A percentile compares a stretch with the other conserved stretches of the same genome.
phyloP scores from a whole-genome alignment of 2,329 filamentous ascomycete species.

The Xylaria hypoxylon region DNA sequence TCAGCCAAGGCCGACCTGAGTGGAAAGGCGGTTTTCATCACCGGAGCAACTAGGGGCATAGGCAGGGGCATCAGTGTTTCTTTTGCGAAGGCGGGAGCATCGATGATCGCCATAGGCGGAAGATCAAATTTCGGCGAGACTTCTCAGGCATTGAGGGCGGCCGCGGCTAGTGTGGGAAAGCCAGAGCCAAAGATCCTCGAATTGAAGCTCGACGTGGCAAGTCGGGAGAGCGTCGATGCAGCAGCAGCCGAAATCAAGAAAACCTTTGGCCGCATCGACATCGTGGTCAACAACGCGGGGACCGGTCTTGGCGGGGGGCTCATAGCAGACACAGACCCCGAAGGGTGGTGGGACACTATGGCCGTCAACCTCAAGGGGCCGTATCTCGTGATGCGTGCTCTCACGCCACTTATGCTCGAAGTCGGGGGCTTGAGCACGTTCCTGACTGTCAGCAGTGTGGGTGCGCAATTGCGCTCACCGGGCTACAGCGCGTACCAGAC shows the following conservation, averaged over 20 bases:
- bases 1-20: slow-evolving; percentile 46
- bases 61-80: slow-evolving; percentile 50
- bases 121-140: slow-evolving; percentile 46
- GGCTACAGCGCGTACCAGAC: slow-evolving; percentile 56
- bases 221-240: slow-evolving; percentile 49
- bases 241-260: slow-evolving; percentile 48
- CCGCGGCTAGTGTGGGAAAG: slow-evolving; percentile 43
- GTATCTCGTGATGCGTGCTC: slow-evolving; percentile 59
- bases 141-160: slow-evolving; percentile 43
- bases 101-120: slow-evolving; percentile 52
- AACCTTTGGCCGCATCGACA: slow-evolving; percentile 50
- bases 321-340: slow-evolving; percentile 48
- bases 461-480: slow-evolving; percentile 48
- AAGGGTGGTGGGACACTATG: slow-evolving; percentile 55
- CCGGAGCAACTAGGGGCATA: slow-evolving; percentile 52
- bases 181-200: slow-evolving; percentile 48
- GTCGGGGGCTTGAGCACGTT: slow-evolving; percentile 52
- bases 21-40: slow-evolving; percentile 53
- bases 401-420: slow-evolving; percentile 56
- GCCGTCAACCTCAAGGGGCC: slow-evolving; percentile 62
- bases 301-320: slow-evolving; percentile 9
- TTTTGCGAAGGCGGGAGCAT: slow-evolving; percentile 53
- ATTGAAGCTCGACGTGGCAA: slow-evolving; percentile 52
- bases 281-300: slow-evolving; percentile 54
- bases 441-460: slow-evolving; percentile 58